Conservation (phyloP, 495 filamentous ascomycete species). For the Xylaria palmicola region DNA sequence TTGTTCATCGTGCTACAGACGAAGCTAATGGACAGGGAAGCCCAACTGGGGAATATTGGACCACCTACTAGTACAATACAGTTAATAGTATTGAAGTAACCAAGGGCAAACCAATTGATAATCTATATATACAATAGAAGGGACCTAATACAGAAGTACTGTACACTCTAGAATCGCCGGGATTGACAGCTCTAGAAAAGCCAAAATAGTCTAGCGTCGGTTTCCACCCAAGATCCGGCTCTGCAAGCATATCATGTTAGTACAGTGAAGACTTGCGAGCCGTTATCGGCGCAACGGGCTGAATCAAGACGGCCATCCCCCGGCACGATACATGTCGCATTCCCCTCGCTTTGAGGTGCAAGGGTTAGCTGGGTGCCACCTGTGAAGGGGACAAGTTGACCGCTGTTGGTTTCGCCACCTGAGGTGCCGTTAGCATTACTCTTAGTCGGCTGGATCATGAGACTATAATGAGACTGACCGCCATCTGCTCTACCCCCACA, state of each 20-base stretch:
- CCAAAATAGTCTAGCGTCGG: neutral
- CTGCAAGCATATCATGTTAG: slow-evolving; percentile 22
- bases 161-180: neutral
- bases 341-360: slow-evolving; percentile 40
- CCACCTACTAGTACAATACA: too few relatives aligned
- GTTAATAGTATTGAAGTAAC: too few relatives aligned
- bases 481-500: slow-evolving; percentile 55
- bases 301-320: slow-evolving; percentile 40
- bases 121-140: too few relatives aligned
- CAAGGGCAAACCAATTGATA: too few relatives aligned
- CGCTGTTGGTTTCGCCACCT: slow-evolving; percentile 44
- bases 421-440: slow-evolving; percentile 12
- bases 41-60: too few relatives aligned
- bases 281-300: slow-evolving; percentile 40
- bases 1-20: too few relatives aligned
- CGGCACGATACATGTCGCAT: slow-evolving; percentile 41
- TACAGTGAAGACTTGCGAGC: slow-evolving; percentile 47
- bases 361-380: slow-evolving; percentile 41
- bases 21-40: neutral
- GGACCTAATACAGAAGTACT: neutral
- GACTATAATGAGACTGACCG: slow-evolving; percentile 33
- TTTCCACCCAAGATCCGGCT: neutral
- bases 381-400: slow-evolving; percentile 43
- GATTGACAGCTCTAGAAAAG: neutral
- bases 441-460: neutral